Base-by-base conservation (phyloP, 1,284 basidiomycete species). In the Heterobasidion occidentale region DNA sequence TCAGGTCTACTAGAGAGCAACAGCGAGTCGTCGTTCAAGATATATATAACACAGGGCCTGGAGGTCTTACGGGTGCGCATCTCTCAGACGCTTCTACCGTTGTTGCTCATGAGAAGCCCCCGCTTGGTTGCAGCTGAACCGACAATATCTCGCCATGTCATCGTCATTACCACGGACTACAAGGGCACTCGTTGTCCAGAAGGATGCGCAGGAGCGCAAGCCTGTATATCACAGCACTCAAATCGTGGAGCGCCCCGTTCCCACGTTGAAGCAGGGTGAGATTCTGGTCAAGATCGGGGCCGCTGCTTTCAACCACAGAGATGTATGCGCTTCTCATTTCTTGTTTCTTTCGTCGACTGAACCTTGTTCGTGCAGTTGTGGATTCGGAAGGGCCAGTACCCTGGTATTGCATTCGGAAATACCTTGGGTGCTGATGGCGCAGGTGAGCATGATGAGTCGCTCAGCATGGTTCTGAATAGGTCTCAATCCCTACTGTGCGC, bases 271-370 rank as follows among this genome's bases (percentile, higher is more conserved):
- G 59, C 59, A 68, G 0, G 83, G 79, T 1, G 73, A 89, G 65
- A 67, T 91, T 1, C 72, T 90, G 3, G 83, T 91, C 15, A 80
- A 78, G 65, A 78, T 89, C 49, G 71, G 71, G 15, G 88, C 89
- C 9, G 86, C 78, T 0, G 82, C 79, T n/a, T 90, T 90, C 73
- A 93, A 93, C 67, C 87, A 85, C 60, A 75, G 86, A 64, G 91
- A 92, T 66, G 89, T 92, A 62, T 57, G 80, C 70, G 9, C n/a
- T 7, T 42, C 20, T 36, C 7, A 46, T 38, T 14, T 46, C 33
- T 2, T 36, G 20, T 34, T 2, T 9, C 36, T 15, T 5, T 20
- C 2, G 17, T 50, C 53, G 35, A 19, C 11, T 12, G 52, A 53
- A 56, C 33, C 53, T 51, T 56, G 36, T 54, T 15, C 15, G 33